Base-by-base conservation (phyloP, 2,329 filamentous ascomycete genomes). In the Phyllachora maydis region DNA sequence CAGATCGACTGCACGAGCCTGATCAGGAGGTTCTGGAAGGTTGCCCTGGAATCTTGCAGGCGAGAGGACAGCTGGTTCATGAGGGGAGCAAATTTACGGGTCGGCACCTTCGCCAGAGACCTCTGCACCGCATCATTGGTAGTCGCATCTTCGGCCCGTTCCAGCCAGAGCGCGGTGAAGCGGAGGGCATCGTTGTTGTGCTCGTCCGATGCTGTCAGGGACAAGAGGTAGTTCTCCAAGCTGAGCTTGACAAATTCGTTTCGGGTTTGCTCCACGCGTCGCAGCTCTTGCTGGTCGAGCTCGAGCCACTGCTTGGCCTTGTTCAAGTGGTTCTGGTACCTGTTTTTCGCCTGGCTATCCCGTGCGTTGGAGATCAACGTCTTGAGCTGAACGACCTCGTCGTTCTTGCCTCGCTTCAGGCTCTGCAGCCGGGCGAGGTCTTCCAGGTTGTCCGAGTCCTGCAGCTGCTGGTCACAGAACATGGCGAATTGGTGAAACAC, bases 41-140 rank as follows among this genome's bases (percentile, higher is more conserved):
- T 41, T 10, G 59, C 62, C 2, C 59, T 47, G 16, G 71, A 62
- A 30, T 77, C 66, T 30, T 91, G 69, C 5, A 98, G 53, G 6
- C 88, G 71, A n/a, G 90, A 98, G 5, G 83, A 85, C 16, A 98
- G 61, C 44, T 99, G 88, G 39, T 93, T 98, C 70, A 92, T 91
- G 24, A 98, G 54, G 4, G 75, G 53, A 2, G 82, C 85, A 41
- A 99, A 92, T 40, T 98, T 98, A 30, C 78, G 66, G 28, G 79
- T 92, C 2, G 85, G 75, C 1, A 95, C 85, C 24, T 65, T 57
- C 4, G 54, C 48, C 10, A 98, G 54, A 38, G 82, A 55, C 28
- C 63, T 66, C 26, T 54, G 55, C 11, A 92, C 82, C 2, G 78
- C 72, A 22, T 64, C 61, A 37, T 92, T 95, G 4, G 81, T 79